These are phyloP conservation scores for Chimonanthus salicifolius DNA, from an alignment of 164 flowering plant species.

Conservation along the genomic window DNA sequence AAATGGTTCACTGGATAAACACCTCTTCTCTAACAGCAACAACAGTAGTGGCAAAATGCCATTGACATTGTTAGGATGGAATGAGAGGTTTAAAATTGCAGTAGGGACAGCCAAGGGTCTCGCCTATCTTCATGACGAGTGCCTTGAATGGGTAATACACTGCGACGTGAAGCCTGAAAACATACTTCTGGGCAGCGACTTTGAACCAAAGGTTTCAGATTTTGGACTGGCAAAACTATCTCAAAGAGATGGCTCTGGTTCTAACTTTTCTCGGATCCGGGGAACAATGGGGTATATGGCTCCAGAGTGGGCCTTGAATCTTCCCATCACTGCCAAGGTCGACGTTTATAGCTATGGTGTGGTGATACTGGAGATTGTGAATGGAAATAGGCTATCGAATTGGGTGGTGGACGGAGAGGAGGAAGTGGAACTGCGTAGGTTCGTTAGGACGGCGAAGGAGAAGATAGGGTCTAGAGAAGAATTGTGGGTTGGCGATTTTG, in stretches of 20 bases:
- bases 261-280: constrained; percentile 14
- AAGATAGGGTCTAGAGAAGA: constrained; percentile 6
- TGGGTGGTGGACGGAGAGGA: constrained; percentile 6
- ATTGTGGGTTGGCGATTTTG: constrained; percentile 6
- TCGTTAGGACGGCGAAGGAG: constrained; percentile 10
- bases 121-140: constrained; percentile 21
- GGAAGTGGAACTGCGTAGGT: constrained; percentile 2
- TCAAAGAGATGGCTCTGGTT: constrained; percentile 11
- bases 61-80: constrained; percentile 5
- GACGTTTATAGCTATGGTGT: constrained; percentile 21
- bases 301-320: constrained; percentile 17
- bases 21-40: constrained; percentile 9
- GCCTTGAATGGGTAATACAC: constrained; percentile 24
- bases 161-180: constrained; percentile 23
- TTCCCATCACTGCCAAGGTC: constrained; percentile 17
- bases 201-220: constrained; percentile 18
- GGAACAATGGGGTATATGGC: constrained; percentile 24
- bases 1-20: constrained; percentile 25
- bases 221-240: constrained; percentile 20
- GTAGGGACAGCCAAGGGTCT: constrained; percentile 20
- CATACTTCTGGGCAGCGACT: constrained; percentile 14
- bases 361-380: constrained; percentile 18
- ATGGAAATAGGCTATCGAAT: constrained; percentile 13
- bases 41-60: constrained; percentile 10
- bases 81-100: constrained; percentile 13